phyloP scores from a whole-genome alignment of 1,284 basidiomycete species.

The Sporisorium iseilematis-ciliati region DNA sequence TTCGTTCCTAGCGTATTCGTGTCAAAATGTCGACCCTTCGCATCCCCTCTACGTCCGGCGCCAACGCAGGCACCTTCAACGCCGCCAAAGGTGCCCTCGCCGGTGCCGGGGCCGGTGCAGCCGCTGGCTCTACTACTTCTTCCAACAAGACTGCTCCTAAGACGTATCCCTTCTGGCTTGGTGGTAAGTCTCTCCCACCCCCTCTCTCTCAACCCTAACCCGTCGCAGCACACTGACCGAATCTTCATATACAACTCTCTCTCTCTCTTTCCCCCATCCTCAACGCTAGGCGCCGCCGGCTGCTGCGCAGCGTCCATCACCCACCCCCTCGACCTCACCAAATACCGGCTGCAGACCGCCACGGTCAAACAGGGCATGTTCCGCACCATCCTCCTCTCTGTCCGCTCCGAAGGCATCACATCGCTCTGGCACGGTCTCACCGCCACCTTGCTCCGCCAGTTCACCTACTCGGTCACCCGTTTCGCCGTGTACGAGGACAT shows the following conservation, averaged over 20 bases:
- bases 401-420: slow-evolving; percentile 53
- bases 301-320: slow-evolving; percentile 61
- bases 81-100: slow-evolving; percentile 50
- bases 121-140: slow-evolving; percentile 17
- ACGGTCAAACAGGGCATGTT: slow-evolving; percentile 57
- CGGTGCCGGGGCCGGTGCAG: slow-evolving; percentile 41
- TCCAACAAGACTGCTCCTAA: slow-evolving; percentile 38
- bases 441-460: slow-evolving; percentile 64
- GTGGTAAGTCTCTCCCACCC: slow-evolving; percentile 47
- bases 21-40: slow-evolving; percentile 33
- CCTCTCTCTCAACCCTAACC: not conserved
- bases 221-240: not conserved
- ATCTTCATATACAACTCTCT: too few species aligned
- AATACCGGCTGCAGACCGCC: slow-evolving; percentile 70
- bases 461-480: slow-evolving; percentile 68
- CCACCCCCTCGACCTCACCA: slow-evolving; percentile 69
- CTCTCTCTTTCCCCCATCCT: not conserved
- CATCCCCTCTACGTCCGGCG: slow-evolving; percentile 25
- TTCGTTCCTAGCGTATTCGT: not conserved
- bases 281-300: slow-evolving; percentile 38
- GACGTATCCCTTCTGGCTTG: slow-evolving; percentile 66
- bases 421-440: slow-evolving; percentile 67
- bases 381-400: slow-evolving; percentile 49
- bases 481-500: slow-evolving; percentile 68
- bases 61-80: slow-evolving; percentile 41